These are phyloP conservation scores for Zarea fungicola DNA, from an alignment of 2,329 filamentous ascomycete species.

Conservation along the genomic window DNA sequence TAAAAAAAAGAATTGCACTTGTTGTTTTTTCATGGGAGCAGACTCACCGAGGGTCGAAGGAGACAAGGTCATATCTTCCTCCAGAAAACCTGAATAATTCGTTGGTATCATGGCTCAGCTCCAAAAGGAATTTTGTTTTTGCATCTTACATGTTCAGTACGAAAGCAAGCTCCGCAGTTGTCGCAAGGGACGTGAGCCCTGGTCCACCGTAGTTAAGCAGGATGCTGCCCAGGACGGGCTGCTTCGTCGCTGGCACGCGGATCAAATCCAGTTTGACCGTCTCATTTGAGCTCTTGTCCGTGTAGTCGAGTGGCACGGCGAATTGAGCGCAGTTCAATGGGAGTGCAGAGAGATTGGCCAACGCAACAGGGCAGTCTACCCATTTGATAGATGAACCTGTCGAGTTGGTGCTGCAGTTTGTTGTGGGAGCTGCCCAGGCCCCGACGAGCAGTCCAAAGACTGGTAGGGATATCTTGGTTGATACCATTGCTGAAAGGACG, in stretches of 20 bases:
- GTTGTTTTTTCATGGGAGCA: neutral
- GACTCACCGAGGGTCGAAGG: slow-evolving; percentile 24
- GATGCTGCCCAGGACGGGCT: slow-evolving; percentile 24
- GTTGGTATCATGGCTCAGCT: neutral
- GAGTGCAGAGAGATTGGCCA: neutral
- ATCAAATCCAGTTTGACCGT: slow-evolving; percentile 12
- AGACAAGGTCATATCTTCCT: slow-evolving; percentile 22
- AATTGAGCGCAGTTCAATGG: slow-evolving; percentile 16
- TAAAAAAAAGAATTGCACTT: neutral
- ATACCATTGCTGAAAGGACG: neutral
- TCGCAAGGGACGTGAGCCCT: slow-evolving; percentile 1
- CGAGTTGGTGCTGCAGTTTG: neutral
- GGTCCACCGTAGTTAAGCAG: slow-evolving; percentile 27
- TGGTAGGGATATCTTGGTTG: neutral
- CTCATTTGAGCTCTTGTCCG: slow-evolving; percentile 1
- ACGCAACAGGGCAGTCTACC: neutral
- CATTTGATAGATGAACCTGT: neutral
- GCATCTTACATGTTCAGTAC: neutral
- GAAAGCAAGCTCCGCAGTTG: neutral
- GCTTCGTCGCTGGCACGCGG: slow-evolving; percentile 12
- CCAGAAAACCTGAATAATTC: slow-evolving; percentile 20
- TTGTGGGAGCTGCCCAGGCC: neutral
- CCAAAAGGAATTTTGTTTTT: neutral
- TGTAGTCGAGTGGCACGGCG: slow-evolving; percentile 19
- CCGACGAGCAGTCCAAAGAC: neutral